Conservation (phyloP, 139 green algal genomes). For the Coccomyxa sp. region DNA sequence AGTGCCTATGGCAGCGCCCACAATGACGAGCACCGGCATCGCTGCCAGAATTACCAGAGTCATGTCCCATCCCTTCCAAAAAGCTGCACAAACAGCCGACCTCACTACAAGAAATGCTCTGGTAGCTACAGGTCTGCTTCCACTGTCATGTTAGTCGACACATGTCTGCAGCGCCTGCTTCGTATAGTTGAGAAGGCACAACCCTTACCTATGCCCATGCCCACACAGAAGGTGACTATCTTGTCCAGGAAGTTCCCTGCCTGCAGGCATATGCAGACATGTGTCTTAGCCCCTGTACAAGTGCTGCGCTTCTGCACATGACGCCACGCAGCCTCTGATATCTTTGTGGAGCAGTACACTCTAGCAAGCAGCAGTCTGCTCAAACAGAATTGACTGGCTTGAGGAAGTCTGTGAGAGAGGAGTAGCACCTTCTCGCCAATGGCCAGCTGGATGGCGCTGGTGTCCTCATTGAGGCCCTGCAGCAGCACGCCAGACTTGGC, state of each 20-base stretch:
- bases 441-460: constrained; percentile 46
- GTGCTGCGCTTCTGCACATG: no score
- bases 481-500: constrained; percentile 40
- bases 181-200: no score
- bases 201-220: constrained; percentile 22
- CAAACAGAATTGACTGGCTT: no score
- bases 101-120: not conserved
- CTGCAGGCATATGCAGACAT: constrained; percentile 5
- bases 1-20: constrained; percentile 45
- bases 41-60: constrained; percentile 75
- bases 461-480: constrained; percentile 73
- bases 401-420: no score
- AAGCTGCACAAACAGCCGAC: constrained; percentile 22
- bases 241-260: constrained; percentile 53
- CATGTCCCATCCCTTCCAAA: constrained; percentile 68
- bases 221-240: constrained; percentile 40
- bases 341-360: no score
- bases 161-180: no score
- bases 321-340: no score
- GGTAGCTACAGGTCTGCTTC: no score
- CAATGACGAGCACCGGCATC: constrained; percentile 53
- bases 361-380: no score
- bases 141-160: no score
- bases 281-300: no score
- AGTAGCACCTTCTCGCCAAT: constrained; percentile 60